Base-by-base conservation (phyloP, 2,329 filamentous ascomycete genomes). In the Grosmannia clavigera region DNA sequence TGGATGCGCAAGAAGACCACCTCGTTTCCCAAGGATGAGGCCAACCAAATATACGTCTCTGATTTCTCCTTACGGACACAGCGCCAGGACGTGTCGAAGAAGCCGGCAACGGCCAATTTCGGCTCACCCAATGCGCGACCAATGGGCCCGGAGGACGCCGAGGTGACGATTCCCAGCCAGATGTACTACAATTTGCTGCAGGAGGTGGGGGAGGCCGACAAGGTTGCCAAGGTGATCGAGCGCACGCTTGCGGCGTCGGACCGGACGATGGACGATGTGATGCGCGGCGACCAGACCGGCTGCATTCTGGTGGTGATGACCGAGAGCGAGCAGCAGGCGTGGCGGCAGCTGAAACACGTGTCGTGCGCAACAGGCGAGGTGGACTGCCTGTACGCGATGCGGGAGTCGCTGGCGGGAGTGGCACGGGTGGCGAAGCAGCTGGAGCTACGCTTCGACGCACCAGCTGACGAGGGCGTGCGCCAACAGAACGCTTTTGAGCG, bases 321-420 rank as follows among this genome's bases (percentile, higher is more conserved):
- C 3, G n/a, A 48, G 14, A 29, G 14, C 6, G 31, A 48, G 51
- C 31, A 25, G 6, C 2, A 16, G 77, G 70, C 4, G 59, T 72
- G 12, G 56, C n/a, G 2, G 27, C 12, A n/a, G 25, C 22, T 14
- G 22, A 43, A 19, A 25, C 22, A 19, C 10, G 38, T 29, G 31
- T 10, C n/a, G 54, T 54, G 65, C 14, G 65, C 50, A 65, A 22
- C 64, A 22, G 53, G 77, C 62, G 73, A 75, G 57, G 29, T n/a
- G 5, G 19, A 31, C 52, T n/a, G 52, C 31, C 58, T 64, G 4
- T 73, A 78, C 55, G 68, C 67, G 12, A 66, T 73, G 48, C 51
- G 31, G 25, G 12, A n/a, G 11, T 25, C 53, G 22, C 3, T 52
- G 14, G 10, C 31, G 16, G 33, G 31, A 9, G 25, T 51, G 14